Base-by-base conservation (phyloP, 2,329 filamentous ascomycete genomes). In the Trichothecium roseum region DNA sequence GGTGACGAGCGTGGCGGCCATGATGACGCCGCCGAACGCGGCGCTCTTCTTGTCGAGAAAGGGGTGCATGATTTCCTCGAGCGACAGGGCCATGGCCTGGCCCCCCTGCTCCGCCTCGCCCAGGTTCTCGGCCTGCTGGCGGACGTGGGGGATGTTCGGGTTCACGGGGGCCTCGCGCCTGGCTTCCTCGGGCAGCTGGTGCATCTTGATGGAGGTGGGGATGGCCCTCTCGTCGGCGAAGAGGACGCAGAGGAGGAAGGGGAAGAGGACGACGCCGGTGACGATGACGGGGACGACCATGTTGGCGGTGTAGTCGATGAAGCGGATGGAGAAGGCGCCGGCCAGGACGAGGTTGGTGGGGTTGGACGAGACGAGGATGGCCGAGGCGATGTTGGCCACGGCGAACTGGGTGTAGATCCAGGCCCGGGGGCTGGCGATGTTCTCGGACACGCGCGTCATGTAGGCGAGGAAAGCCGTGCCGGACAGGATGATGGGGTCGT, bases 321-420 rank as follows among this genome's bases (percentile, higher is more conserved):
- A 85, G 34, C 70, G 79, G 59, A 85, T 78, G 4, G 71, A 48
- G 48, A 85, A 85, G 3, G 81, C 81, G 4, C 81, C 80, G 0
- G 81, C 79, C 1, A 85, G 66, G 1, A 85, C 81, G 7, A 85
- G 67, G 37, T 86, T 86, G 3, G 82, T 85, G 0, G 82, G 82
- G 40, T 86, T 86, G 0, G 81, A 85, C 0, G 81, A 85, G 8
- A 87, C 82, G 10, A 87, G 62, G 17, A 85, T 82, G 1, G 82
- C 80, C 0, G 81, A 85, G 2, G 75, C 76, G 32, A 85, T 81
- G 41, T 85, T 85, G 35, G 80, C 80, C 2, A 84, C 55, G 13
- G 81, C 71, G 38, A 85, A 85, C 39, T 86, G 81, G 2, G 72
- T 73, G 45, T 76, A 70, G 16, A 85, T 84, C 81, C 81, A 85